Percentiles rank a stretch among this genome's conserved stretches.
Evolutionary conservation across 345 rosid species (phyloP).

Genomic region (Rhodamnia rubescens): DNA sequence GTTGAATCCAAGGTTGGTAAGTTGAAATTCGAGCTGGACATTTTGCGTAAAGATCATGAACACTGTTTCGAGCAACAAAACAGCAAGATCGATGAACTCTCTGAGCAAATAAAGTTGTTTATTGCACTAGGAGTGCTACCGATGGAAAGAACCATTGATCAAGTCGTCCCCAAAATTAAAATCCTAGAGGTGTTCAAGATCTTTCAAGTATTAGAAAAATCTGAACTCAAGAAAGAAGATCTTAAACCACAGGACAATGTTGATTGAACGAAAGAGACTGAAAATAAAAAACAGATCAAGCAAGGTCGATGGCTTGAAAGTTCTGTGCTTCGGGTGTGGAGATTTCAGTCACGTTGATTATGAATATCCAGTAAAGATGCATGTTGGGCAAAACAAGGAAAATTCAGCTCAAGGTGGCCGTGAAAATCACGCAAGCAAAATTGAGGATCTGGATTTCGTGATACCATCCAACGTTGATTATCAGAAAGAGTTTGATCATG

Average conservation of each 20-base stretch:
- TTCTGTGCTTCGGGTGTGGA: neutral
- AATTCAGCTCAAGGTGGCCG: neutral
- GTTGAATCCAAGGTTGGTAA: neutral
- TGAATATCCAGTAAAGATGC: neutral
- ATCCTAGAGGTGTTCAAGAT: neutral
- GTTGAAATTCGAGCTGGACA: neutral
- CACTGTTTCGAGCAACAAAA: neutral
- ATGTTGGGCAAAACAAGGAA: neutral
- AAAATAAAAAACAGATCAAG: neutral
- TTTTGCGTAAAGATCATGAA: neutral
- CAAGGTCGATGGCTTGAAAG: neutral
- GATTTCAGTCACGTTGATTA: neutral
- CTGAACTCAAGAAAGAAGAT: neutral
- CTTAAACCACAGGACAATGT: neutral
- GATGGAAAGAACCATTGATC: neutral
- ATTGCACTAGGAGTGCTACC: neutral
- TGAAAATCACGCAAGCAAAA: neutral
- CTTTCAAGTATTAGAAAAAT: neutral
- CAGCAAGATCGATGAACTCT: neutral
- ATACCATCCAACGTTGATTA: neutral
- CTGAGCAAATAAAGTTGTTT: neutral
- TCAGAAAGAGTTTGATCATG: neutral
- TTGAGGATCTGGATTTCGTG: neutral
- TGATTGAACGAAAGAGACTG: neutral
- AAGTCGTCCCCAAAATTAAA: neutral